Evolutionary conservation across 2,329 filamentous ascomycete species (phyloP), one percentile per base, ranked within the genome.

Genomic region (Microdochium trichocladiopsis): DNA sequence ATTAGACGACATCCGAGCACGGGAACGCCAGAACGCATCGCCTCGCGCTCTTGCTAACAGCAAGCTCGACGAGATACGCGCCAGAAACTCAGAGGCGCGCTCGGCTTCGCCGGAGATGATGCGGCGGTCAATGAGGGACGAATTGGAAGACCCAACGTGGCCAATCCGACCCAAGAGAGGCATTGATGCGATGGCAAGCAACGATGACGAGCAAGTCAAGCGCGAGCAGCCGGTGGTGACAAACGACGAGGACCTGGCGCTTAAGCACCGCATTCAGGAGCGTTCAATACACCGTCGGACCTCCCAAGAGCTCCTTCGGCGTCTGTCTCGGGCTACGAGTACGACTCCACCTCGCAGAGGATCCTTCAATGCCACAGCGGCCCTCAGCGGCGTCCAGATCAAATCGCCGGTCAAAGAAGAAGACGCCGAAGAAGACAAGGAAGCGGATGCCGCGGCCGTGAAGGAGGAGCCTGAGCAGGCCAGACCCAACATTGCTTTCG

Each of bases 21-120:
- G 69, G 22, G 76, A 79, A 58, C 66, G 66, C 48, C 67, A 72
- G 25, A 70, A 69, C 2, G 58, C 75, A 24, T 75, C 79, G 4
- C 74, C 65, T 52, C 69, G 73, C 50, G 72, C 72, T 2, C 62
- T 78, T 16, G 73, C 78, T n/a, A 70, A 71, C 6, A 73, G 74
- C 51, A 70, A 72, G 28, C 64, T 83, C 2, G 77, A 76, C 31
- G 78, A 80, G 61, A 80, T 80, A 51, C 70, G 73, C 37, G 74
- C 78, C 51, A 69, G 65, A 52, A 79, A 82, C 59, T 71, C 73
- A 3, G 66, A 66, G 45, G 61, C 63, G 14, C 64, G 66, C 56
- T 70, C 72, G 8, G 66, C 69, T 49, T 76, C 73, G 1, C 72
- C 75, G 14, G 72, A 75, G 48, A 52, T 59, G 12, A 62, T 60